A percentile compares a stretch with the other conserved stretches of the same genome.
phyloP scores from a whole-genome alignment of 352 stramenopile genomes.

The Globisporangium uncinulatum region DNA sequence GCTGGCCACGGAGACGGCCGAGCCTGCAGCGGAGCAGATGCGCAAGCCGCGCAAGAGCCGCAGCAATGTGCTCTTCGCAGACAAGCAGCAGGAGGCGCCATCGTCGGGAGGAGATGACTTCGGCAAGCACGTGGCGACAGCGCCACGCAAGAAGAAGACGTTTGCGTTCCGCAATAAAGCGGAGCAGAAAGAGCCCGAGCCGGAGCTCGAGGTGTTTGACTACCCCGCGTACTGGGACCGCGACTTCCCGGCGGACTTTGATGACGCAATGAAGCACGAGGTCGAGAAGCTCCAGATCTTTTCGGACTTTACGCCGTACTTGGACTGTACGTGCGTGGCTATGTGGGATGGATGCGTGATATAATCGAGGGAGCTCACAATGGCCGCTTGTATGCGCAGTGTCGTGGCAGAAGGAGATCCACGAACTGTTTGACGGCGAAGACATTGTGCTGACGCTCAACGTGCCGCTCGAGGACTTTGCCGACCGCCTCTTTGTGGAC shows the following conservation, averaged over 20 bases:
- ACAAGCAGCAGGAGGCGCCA: slow-evolving; percentile 11
- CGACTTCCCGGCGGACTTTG: slow-evolving; percentile 66
- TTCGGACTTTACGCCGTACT: slow-evolving; percentile 61
- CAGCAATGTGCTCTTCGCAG: slow-evolving; percentile 26
- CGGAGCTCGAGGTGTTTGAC: slow-evolving; percentile 57
- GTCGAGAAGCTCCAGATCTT: slow-evolving; percentile 85
- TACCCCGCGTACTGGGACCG: slow-evolving; percentile 73
- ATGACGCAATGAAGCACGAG: slow-evolving; percentile 82
- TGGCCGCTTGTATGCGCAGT: slow-evolving; percentile 14
- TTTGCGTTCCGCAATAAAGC: slow-evolving; percentile 55
- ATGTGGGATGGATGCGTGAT: background rate
- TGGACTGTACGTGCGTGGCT: slow-evolving; percentile 39
- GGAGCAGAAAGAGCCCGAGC: slow-evolving; percentile 23
- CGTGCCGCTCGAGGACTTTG: slow-evolving; percentile 74
- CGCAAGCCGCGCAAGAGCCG: slow-evolving; percentile 22
- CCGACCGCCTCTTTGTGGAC: slow-evolving; percentile 74
- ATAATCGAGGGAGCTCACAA: background rate
- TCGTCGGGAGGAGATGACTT: background rate
- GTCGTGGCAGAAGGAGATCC: slow-evolving; percentile 78
- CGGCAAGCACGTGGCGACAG: slow-evolving; percentile 13
- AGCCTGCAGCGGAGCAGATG: slow-evolving; percentile 22
- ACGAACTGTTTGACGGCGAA: slow-evolving; percentile 63
- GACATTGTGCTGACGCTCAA: slow-evolving; percentile 72
- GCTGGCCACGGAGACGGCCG: slow-evolving; percentile 10
- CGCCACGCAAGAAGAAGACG: slow-evolving; percentile 51